A percentile compares a stretch with the other conserved stretches of the same genome.
Evolutionary conservation across 805 yeast genomes (phyloP).

Genomic region (Candida glaebosa): DNA sequence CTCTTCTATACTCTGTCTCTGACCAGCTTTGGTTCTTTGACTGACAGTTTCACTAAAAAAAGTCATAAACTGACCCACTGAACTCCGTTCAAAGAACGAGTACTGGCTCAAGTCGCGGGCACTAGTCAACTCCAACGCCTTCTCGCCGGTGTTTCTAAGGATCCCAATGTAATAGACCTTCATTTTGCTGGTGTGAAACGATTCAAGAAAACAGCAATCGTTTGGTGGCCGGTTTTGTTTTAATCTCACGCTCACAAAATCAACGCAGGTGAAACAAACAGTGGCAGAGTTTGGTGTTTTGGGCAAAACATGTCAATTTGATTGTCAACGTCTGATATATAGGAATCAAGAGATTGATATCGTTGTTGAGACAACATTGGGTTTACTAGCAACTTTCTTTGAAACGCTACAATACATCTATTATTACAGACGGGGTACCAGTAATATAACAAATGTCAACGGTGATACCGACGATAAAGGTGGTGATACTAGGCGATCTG

Average conservation of each 20-base stretch:
- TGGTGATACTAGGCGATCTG: slow-evolving; percentile 55
- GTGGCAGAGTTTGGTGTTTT: not conserved
- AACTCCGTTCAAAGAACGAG: slow-evolving; percentile 80
- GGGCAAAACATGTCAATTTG: not conserved
- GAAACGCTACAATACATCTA: too few species aligned
- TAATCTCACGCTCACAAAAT: not conserved
- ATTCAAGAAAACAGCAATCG: too few species aligned
- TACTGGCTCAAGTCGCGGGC: slow-evolving; percentile 83
- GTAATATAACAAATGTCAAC: too few species aligned
- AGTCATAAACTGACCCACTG: slow-evolving; percentile 89
- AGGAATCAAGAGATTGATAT: too few species aligned
- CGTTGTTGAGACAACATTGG: too few species aligned
- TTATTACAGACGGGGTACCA: too few species aligned
- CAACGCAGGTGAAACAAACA: not conserved
- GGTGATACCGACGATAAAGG: slow-evolving; percentile 36
- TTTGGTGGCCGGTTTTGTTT: not conserved
- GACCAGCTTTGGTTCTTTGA: slow-evolving; percentile 81
- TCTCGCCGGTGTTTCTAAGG: slow-evolving; percentile 56
- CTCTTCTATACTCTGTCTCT: slow-evolving; percentile 93
- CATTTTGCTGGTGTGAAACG: slow-evolving; percentile 42
- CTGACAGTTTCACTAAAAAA: slow-evolving; percentile 91
- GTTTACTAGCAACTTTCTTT: too few species aligned
- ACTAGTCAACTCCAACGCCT: slow-evolving; percentile 71
- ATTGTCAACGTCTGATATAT: too few species aligned
- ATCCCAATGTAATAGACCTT: slow-evolving; percentile 90